Evolutionary conservation across 2,329 filamentous ascomycete genomes (phyloP).

Genomic region (Aurifilum marmelostoma): DNA sequence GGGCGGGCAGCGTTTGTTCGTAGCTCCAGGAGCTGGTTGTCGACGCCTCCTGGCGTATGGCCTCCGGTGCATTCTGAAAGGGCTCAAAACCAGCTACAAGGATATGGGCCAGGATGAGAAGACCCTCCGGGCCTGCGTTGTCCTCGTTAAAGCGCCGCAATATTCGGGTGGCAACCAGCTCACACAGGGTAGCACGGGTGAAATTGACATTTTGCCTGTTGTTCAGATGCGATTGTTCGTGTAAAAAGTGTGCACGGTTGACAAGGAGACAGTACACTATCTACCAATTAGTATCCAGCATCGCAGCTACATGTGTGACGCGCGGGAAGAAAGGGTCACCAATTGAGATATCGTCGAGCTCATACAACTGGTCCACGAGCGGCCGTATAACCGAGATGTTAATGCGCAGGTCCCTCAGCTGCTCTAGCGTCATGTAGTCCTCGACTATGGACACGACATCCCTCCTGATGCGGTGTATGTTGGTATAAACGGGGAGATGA

Average conservation of each 20-base stretch:
- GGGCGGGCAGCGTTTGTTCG: constrained; percentile 69
- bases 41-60: constrained; percentile 64
- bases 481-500: constrained; percentile 73
- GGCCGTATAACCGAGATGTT: constrained; percentile 80
- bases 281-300: constrained; percentile 8
- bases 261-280: constrained; percentile 81
- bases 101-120: constrained; percentile 76
- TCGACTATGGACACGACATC: constrained; percentile 67
- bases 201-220: constrained; percentile 82
- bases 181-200: constrained; percentile 77
- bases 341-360: constrained; percentile 77
- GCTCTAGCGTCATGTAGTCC: constrained; percentile 69
- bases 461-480: constrained; percentile 71
- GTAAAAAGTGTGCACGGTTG: constrained; percentile 77
- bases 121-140: constrained; percentile 68
- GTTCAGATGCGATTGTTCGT: constrained; percentile 74
- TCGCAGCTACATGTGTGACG: too few species aligned
- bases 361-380: constrained; percentile 81
- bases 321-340: constrained; percentile 46
- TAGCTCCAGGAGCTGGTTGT: constrained; percentile 52
- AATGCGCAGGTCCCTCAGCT: constrained; percentile 79
- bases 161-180: constrained; percentile 78
- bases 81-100: constrained; percentile 83
- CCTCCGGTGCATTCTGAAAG: constrained; percentile 77
- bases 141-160: constrained; percentile 79